Conservation (phyloP, 768 basidiomycete species). For the Chalciporus chontae region DNA sequence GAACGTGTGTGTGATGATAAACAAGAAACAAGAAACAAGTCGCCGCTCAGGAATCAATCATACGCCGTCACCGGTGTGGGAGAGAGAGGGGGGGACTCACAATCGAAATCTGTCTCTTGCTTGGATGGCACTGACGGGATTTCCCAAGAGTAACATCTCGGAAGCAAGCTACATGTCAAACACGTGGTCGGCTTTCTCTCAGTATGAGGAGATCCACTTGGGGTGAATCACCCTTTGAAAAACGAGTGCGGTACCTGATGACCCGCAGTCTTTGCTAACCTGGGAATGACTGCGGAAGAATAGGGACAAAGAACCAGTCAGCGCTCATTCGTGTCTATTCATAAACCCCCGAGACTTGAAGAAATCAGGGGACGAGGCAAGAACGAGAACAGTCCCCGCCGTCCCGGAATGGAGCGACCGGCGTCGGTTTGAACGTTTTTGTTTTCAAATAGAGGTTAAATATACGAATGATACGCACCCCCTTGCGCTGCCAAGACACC, state of each 20-base stretch:
- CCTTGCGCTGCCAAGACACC: slow-evolving; percentile 74
- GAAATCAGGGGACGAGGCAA: background rate
- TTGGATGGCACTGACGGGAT: slow-evolving; percentile 60
- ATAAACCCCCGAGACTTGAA: background rate
- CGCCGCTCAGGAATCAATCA: background rate
- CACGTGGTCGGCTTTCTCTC: slow-evolving; percentile 10
- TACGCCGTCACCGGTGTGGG: slow-evolving; percentile 13
- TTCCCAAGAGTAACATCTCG: slow-evolving; percentile 73
- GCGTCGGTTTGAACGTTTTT: background rate
- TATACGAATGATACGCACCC: slow-evolving; percentile 38
- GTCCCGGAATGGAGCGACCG: background rate
- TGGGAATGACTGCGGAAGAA: slow-evolving; percentile 54
- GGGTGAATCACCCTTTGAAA: slow-evolving; percentile 4
- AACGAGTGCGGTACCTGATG: slow-evolving; percentile 57
- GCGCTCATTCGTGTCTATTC: slow-evolving; percentile 4
- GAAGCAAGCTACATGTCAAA: slow-evolving; percentile 54
- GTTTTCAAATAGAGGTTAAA: background rate
- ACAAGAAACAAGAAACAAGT: slow-evolving; percentile 12
- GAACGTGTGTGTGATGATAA: slow-evolving; percentile 15
- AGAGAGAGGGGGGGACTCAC: slow-evolving; percentile 50
- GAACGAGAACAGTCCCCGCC: background rate
- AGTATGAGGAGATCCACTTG: slow-evolving; percentile 9
- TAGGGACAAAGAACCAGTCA: slow-evolving; percentile 10
- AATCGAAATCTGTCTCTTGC: slow-evolving; percentile 72
- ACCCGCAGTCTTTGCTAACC: slow-evolving; percentile 60